phyloP scores from a whole-genome alignment of 352 stramenopile species.

The Phytophthora citrophthora region DNA sequence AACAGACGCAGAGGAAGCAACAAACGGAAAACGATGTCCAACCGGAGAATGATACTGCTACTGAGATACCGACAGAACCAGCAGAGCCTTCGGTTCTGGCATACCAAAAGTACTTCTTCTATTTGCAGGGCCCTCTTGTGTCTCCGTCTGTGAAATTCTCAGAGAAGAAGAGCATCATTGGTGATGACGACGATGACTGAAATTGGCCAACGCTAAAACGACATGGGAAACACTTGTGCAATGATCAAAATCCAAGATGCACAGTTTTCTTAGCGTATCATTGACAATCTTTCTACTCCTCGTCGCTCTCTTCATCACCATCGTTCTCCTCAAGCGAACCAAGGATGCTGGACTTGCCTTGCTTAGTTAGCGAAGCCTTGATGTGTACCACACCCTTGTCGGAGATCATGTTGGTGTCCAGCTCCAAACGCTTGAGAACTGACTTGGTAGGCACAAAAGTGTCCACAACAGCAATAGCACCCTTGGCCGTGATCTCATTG shows the following conservation, averaged over 20 bases:
- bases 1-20: constrained; percentile 8
- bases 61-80: neutral
- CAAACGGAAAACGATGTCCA: constrained; percentile 12
- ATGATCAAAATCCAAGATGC: no score
- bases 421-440: constrained; percentile 57
- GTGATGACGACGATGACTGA: constrained; percentile 87
- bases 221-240: no score
- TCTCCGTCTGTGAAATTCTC: constrained; percentile 86
- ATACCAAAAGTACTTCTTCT: constrained; percentile 87
- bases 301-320: constrained; percentile 76
- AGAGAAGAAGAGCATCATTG: constrained; percentile 90
- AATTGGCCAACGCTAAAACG: neutral
- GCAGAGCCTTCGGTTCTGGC: constrained; percentile 36
- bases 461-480: constrained; percentile 81
- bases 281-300: constrained; percentile 48
- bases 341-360: constrained; percentile 62
- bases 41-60: constrained; percentile 2
- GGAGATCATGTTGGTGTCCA: constrained; percentile 88
- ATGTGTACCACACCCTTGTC: constrained; percentile 65
- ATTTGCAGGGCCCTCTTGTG: constrained; percentile 77
- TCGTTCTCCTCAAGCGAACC: constrained; percentile 87
- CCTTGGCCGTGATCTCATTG: constrained; percentile 89
- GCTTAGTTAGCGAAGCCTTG: constrained; percentile 46
- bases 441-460: constrained; percentile 60
- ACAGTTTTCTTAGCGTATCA: no score